Evolutionary conservation across 257 asterid genomes (phyloP).

Genomic region (Fraxinus cuspidata): DNA sequence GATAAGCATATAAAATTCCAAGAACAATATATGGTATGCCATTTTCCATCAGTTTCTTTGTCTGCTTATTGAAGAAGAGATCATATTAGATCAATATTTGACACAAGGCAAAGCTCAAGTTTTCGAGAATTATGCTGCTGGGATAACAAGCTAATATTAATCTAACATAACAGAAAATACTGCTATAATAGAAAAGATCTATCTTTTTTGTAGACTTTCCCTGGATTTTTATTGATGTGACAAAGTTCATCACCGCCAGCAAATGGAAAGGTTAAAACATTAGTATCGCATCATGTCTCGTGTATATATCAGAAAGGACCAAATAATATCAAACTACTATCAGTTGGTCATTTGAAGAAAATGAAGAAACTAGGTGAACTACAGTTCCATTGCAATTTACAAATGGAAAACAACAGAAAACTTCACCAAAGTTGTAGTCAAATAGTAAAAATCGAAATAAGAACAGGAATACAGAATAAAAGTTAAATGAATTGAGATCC

Average conservation of each 20-base stretch:
- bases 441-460: background rate
- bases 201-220: too few species aligned
- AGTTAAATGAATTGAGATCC: background rate
- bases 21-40: slow-evolving; percentile 60
- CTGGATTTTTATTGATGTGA: background rate
- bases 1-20: slow-evolving; percentile 68
- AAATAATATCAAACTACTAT: background rate
- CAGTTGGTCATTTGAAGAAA: background rate
- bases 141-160: too few species aligned
- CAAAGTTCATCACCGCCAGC: background rate
- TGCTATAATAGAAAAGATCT: too few species aligned
- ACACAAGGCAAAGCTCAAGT: background rate
- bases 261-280: background rate
- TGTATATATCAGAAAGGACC: background rate
- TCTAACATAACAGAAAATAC: too few species aligned
- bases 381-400: background rate
- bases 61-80: slow-evolving; percentile 42
- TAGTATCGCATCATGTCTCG: background rate
- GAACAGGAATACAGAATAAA: background rate
- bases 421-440: background rate
- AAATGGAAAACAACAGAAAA: background rate
- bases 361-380: background rate
- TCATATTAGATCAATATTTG: background rate
- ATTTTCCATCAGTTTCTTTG: slow-evolving; percentile 63
- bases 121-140: background rate